phyloP scores from a whole-genome alignment of 1,139 yeast species.

The Scheffersomyces lignicola region DNA sequence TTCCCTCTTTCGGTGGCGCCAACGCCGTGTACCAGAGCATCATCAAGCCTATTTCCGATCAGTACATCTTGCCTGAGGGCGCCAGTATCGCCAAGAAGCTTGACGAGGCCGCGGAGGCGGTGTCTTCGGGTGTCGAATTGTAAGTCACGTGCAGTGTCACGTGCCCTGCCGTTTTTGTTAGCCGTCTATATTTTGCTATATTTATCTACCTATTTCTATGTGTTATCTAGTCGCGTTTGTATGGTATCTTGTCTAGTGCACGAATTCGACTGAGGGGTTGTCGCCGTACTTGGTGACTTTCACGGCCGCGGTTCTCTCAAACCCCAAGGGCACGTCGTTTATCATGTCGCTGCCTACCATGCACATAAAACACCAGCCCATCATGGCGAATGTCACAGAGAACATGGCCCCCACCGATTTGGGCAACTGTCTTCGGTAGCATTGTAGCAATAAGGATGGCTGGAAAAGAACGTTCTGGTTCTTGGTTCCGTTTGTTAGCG shows the following conservation, averaged over 20 bases:
- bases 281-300: constrained; percentile 1
- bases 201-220: neutral
- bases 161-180: neutral
- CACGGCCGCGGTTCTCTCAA: neutral
- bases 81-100: constrained; percentile 32
- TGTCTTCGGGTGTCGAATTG: constrained; percentile 42
- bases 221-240: neutral
- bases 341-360: neutral
- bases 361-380: neutral
- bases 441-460: neutral
- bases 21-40: constrained; percentile 60
- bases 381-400: constrained; percentile 1
- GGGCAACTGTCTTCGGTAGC: neutral
- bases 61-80: constrained; percentile 40
- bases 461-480: constrained; percentile 1
- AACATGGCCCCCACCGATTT: neutral
- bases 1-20: constrained; percentile 90
- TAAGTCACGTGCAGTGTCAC: constrained; percentile 15
- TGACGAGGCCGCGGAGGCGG: constrained; percentile 51
- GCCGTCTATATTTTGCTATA: neutral
- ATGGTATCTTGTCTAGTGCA: neutral
- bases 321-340: constrained; percentile 1
- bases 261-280: constrained; percentile 1
- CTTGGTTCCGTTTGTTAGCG: constrained; percentile 3
- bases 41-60: constrained; percentile 73